Base-by-base conservation (phyloP, 495 filamentous ascomycete species). In the Cenococcum geophilum region DNA sequence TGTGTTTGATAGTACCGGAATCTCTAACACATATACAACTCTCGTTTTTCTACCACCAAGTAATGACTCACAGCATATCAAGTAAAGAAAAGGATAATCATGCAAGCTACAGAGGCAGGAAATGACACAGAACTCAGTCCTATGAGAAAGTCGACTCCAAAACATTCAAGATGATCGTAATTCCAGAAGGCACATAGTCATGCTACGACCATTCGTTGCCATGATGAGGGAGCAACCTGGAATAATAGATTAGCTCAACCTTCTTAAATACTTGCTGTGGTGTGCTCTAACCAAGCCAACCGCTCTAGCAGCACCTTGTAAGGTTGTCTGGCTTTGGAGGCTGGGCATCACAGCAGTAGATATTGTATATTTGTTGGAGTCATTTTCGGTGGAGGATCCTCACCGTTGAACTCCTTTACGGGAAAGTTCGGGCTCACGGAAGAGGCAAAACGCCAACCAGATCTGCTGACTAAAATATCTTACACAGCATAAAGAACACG, bases 61-160 rank as follows among this genome's bases (percentile, higher is more conserved):
- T 0, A 76, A 25, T 5, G 68, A 34, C 62, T 80, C 75, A 23
- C 68, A 76, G 6, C 74, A 32, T 11, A 80, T 72, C 27, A 83
- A 68, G 61, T 74, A 21, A 77, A 65, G 63, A 81, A 81, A 14
- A 82, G 68, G 32, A 77, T 53, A 22, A 82, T 68, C 63, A 82
- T 71, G 43, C 76, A 77, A 4, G 80, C 76, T 6, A 83, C 79
- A 18, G 78, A 79, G 23, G 80, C 76, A 0, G 80, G 80, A 62
- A 84, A 84, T 1, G 76, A 72, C 3, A 81, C 72, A 11, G 75
- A 73, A 57, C 75, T 75, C 10, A 78, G 64, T 37, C 72, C 66
- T 51, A 82, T 77, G n/a, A 80, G 68, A 35, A 72, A 74, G 60
- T 79, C 73, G 21, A 83, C 70, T 16, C 76, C 81, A 67, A 78